Percentiles rank a stretch among this genome's conserved stretches.
Conservation (phyloP, 2,329 filamentous ascomycete species). For the Biscogniauxia mediterranea region DNA sequence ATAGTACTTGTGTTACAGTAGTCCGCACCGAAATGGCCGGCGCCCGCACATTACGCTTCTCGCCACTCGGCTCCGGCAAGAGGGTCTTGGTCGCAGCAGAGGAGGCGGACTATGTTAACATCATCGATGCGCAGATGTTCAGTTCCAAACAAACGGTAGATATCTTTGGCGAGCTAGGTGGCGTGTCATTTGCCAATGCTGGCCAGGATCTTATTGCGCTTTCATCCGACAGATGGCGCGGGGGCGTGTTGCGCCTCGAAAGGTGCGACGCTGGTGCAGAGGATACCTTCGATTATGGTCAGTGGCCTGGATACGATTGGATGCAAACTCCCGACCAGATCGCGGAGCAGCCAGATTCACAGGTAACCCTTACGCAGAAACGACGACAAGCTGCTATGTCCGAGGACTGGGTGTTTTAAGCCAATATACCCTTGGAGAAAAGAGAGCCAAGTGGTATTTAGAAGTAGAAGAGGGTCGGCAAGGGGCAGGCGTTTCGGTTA, state of each 20-base stretch:
- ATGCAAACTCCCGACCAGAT: constrained; percentile 24
- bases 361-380: constrained; percentile 28
- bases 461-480: neutral
- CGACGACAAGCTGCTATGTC: constrained; percentile 28
- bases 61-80: constrained; percentile 65
- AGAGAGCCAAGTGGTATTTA: neutral
- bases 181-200: constrained; percentile 63
- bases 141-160: constrained; percentile 67
- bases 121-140: constrained; percentile 68
- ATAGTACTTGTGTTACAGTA: constrained; percentile 47
- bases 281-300: constrained; percentile 27
- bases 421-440: constrained; percentile 2
- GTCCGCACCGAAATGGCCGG: constrained; percentile 67
- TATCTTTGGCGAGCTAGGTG: constrained; percentile 73
- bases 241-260: constrained; percentile 65
- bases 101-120: constrained; percentile 69
- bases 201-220: constrained; percentile 68
- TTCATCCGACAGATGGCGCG: constrained; percentile 63
- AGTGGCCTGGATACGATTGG: constrained; percentile 29
- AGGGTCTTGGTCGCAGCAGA: constrained; percentile 70
- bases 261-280: constrained; percentile 41
- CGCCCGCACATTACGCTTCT: constrained; percentile 68
- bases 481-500: constrained; percentile 9
- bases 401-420: constrained; percentile 26
- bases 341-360: constrained; percentile 20